Percentiles rank a stretch among this genome's conserved stretches.
phyloP scores from a whole-genome alignment of 148 eudicot species.

The Rhododendron ovatum region DNA sequence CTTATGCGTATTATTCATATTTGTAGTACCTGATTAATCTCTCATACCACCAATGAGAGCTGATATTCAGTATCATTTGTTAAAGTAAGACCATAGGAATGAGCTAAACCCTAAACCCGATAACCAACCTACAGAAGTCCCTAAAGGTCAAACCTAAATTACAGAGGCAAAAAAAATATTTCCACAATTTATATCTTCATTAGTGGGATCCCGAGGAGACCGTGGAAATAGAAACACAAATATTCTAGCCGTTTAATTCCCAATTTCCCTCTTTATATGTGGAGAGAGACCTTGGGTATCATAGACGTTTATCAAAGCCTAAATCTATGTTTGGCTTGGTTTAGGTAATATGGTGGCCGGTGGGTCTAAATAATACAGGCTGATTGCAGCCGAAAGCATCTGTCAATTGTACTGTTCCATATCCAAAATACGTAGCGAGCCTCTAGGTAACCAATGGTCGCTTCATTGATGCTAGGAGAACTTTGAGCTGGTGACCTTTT shows the following conservation, averaged over 20 bases:
- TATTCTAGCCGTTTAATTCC: not conserved
- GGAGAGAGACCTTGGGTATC: not conserved
- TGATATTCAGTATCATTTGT: no score
- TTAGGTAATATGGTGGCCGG: not conserved
- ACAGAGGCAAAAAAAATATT: no score
- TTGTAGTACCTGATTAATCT: not conserved
- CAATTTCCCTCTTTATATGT: not conserved
- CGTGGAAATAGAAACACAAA: not conserved
- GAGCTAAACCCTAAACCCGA: no score
- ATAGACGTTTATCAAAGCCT: not conserved
- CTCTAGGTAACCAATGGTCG: not conserved
- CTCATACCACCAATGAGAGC: not conserved
- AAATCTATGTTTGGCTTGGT: not conserved
- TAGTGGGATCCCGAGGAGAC: not conserved
- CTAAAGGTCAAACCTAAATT: not conserved
- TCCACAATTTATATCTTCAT: no score
- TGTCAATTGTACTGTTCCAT: not conserved
- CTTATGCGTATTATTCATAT: not conserved
- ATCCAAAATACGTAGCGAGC: not conserved
- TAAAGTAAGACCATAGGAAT: no score
- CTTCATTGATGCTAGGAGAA: not conserved
- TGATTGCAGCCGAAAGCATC: not conserved
- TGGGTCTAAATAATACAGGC: not conserved
- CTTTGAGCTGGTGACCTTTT: not conserved
- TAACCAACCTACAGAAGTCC: no score